Evolutionary conservation across 176 grass and related monocot species (phyloP), one percentile per base, ranked within the genome.

Genomic region (Aegilops tauschii): DNA sequence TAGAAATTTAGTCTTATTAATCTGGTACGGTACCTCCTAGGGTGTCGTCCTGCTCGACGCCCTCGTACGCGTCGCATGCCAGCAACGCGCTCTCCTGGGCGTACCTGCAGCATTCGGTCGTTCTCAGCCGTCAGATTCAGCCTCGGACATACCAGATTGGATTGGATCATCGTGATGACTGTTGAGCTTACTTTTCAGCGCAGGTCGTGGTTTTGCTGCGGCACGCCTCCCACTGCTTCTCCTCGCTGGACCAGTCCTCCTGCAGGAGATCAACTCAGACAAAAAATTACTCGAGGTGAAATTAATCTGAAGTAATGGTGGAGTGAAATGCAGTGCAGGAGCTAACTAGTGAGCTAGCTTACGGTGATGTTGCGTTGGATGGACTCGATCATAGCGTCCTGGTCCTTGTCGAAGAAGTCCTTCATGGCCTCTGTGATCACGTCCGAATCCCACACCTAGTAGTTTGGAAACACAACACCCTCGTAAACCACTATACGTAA

Each of bases 331-430:
- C 40, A 4, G 50, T 42, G 66, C 64, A 1, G 23, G 0, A 63
- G 21, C 21, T 23, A 1, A 23, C 9, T 50, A 20, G 5, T 17
- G 17, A 20, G 21, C 0, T 25, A 25, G 78, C 87, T 92, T 45
- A 98, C 95, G 49, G 95, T 95, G 61, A 98, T 93, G 85, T 98
- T 98, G 62, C 0, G n/a, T 58, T 93, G 78, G 81, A 98, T 98
- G 74, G 85, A 86, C 16, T 93, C 11, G 49, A 98, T 84, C 95
- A 98, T 98, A 32, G 86, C 87, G 80, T 1, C n/a, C 17, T 82
- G 17, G 29, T 95, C 88, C 39, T 92, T 67, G 79, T 79, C 12
- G 83, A 95, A 98, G 62, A 95, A 98, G 39, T 95, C 91, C 63
- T 85, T 86, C 95, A 93, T 95, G 72, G 93, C 91, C n/a, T 90